Evolutionary conservation across 805 yeast species (phyloP).

Genomic region (Hermanozyma aechmeae): DNA sequence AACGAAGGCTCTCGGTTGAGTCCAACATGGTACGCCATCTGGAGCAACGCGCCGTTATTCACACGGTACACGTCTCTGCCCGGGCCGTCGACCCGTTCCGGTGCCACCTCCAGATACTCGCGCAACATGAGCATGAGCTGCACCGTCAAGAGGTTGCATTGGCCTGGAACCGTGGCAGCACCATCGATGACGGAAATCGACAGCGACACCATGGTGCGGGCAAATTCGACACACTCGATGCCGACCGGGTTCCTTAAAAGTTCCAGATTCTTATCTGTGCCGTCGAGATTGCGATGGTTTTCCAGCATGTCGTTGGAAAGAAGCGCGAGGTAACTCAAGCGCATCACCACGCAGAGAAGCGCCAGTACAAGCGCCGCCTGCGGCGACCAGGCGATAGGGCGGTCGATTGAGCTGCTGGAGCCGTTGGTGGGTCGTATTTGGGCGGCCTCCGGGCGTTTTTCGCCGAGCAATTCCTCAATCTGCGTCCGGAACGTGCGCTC

Average conservation of each 20-base stretch:
- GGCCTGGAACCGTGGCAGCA: too few species aligned
- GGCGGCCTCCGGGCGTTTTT: too few species aligned
- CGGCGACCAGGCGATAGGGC: too few species aligned
- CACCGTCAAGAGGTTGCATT: conserved; percentile 6
- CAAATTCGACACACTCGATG: conserved; percentile 9
- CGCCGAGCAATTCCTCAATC: too few species aligned
- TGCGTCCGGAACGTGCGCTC: conserved; percentile 6
- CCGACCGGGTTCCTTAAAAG: conserved; percentile 7
- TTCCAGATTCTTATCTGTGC: not conserved
- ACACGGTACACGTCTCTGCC: conserved; percentile 8
- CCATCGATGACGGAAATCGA: too few species aligned
- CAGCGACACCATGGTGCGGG: too few species aligned
- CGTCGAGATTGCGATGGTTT: not conserved
- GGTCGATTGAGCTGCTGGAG: too few species aligned
- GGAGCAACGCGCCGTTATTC: conserved; percentile 8
- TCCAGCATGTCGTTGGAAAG: conserved; percentile 5
- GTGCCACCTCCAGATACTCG: conserved; percentile 8
- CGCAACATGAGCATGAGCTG: conserved; percentile 7
- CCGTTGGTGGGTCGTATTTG: too few species aligned
- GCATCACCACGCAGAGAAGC: conserved; percentile 7
- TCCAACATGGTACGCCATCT: conserved; percentile 8
- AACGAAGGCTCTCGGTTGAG: conserved; percentile 12
- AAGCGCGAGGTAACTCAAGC: conserved; percentile 9
- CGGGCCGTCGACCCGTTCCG: conserved; percentile 12
- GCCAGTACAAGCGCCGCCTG: too few species aligned